Conservation (phyloP, 768 basidiomycete species). For the Lentinula sp. region DNA sequence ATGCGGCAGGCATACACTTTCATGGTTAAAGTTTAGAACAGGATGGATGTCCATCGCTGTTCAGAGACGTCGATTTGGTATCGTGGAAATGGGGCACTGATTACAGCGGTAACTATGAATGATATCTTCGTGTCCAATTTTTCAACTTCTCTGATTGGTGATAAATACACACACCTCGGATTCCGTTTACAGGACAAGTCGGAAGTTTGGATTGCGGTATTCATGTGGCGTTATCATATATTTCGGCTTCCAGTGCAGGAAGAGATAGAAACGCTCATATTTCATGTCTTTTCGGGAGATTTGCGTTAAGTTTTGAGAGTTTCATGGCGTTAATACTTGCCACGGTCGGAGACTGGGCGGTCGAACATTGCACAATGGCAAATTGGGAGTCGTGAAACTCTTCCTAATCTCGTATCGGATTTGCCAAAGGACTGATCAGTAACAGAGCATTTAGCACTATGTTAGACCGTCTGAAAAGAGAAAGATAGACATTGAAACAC, state of each 20-base stretch:
- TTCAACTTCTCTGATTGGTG: not conserved
- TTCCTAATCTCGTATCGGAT: not conserved
- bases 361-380: not conserved
- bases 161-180: not conserved
- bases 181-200: not conserved
- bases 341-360: not conserved
- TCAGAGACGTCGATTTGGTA: not conserved
- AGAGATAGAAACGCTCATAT: not conserved
- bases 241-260: not conserved
- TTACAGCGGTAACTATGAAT: not conserved
- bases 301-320: no score
- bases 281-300: not conserved
- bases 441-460: not conserved
- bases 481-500: not conserved
- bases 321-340: not conserved
- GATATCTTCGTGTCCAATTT: not conserved
- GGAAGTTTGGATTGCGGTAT: not conserved
- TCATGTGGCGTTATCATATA: not conserved
- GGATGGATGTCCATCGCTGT: not conserved
- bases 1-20: not conserved
- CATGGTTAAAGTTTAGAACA: not conserved
- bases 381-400: not conserved
- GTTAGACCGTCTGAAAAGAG: not conserved
- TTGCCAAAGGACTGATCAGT: not conserved
- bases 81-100: not conserved